phyloP scores from a whole-genome alignment of 192 early-diverging fungal genomes.

The Coemansia brasiliensis region DNA sequence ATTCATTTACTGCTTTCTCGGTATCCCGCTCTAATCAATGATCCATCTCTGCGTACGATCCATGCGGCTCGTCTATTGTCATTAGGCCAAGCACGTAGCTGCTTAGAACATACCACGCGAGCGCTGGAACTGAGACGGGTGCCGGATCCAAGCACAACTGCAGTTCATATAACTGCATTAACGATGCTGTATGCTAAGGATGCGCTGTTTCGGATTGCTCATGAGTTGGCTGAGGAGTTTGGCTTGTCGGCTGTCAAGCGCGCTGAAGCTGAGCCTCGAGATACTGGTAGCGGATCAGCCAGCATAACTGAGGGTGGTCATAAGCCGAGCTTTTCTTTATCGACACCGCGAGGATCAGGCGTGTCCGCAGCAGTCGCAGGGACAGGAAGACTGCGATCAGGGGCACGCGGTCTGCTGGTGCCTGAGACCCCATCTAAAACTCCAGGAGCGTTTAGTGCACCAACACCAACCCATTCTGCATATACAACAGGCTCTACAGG shows the following conservation, averaged over 20 bases:
- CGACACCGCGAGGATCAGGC: constrained; percentile 20
- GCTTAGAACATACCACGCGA: constrained; percentile 29
- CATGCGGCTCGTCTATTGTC: constrained; percentile 46
- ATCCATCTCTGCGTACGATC: constrained; percentile 44
- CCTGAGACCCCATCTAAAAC: constrained; percentile 40
- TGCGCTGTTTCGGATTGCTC: constrained; percentile 47
- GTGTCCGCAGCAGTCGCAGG: constrained; percentile 36
- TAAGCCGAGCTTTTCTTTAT: constrained; percentile 1
- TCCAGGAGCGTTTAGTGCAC: too few species aligned
- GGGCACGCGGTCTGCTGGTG: constrained; percentile 42
- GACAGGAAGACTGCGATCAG: constrained; percentile 30
- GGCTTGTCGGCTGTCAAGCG: constrained; percentile 50
- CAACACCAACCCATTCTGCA: too few species aligned
- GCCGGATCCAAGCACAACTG: constrained; percentile 36
- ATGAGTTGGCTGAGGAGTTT: constrained; percentile 56
- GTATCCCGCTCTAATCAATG: constrained; percentile 21
- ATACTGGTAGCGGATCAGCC: constrained; percentile 13
- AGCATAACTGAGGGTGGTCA: constrained; percentile 3
- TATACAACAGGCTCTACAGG: too few species aligned
- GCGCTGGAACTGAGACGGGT: constrained; percentile 39
- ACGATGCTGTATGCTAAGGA: constrained; percentile 35
- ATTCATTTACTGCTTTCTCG: constrained; percentile 18
- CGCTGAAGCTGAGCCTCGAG: constrained; percentile 43
- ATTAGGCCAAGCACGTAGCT: constrained; percentile 25
- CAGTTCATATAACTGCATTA: constrained; percentile 46